A percentile compares a stretch with the other conserved stretches of the same genome.
phyloP scores from a whole-genome alignment of 2,329 filamentous ascomycete species.

The Hymenotorrendiella dingleyae region DNA sequence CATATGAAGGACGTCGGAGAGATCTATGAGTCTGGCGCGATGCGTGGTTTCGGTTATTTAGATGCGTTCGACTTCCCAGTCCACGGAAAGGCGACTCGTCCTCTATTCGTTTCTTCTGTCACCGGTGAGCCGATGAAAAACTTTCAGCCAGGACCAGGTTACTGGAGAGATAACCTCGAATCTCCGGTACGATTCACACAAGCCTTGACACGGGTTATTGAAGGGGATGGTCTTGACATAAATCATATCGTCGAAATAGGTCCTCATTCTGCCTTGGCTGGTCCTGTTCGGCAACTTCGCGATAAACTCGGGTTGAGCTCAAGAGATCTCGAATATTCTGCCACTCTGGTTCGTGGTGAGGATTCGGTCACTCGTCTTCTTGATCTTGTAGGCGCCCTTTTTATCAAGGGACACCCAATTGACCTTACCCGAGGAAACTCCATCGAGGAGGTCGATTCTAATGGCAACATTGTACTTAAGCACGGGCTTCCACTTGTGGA shows the following conservation, averaged over 20 bases:
- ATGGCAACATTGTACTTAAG: too few relatives aligned
- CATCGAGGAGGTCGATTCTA: too few relatives aligned
- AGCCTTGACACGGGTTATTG: too few relatives aligned
- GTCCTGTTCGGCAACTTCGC: constrained; percentile 10
- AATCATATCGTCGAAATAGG: constrained; percentile 13
- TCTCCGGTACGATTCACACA: constrained; percentile 12
- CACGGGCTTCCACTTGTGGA: constrained; percentile 3
- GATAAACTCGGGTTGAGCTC: constrained; percentile 31
- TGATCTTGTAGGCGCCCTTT: constrained; percentile 9
- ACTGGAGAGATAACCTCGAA: constrained; percentile 15
- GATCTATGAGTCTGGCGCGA: constrained; percentile 9
- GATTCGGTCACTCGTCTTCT: constrained; percentile 4
- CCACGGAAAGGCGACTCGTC: too few relatives aligned
- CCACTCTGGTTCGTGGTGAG: constrained; percentile 9
- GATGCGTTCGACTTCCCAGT: too few relatives aligned
- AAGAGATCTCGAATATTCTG: constrained; percentile 29
- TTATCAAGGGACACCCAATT: constrained; percentile 1
- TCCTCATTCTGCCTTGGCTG: constrained; percentile 10
- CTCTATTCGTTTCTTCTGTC: too few relatives aligned
- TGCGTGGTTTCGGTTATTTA: too few relatives aligned
- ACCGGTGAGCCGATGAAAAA: too few relatives aligned
- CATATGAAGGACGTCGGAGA: constrained; percentile 8
- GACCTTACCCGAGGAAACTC: too few relatives aligned
- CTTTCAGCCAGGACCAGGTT: too few relatives aligned
- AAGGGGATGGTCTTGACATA: too few relatives aligned